Percentiles rank a stretch among this genome's conserved stretches.
These are phyloP conservation scores for Trametes pubescens DNA, from an alignment of 1,284 basidiomycete species.

Conservation along the genomic window DNA sequence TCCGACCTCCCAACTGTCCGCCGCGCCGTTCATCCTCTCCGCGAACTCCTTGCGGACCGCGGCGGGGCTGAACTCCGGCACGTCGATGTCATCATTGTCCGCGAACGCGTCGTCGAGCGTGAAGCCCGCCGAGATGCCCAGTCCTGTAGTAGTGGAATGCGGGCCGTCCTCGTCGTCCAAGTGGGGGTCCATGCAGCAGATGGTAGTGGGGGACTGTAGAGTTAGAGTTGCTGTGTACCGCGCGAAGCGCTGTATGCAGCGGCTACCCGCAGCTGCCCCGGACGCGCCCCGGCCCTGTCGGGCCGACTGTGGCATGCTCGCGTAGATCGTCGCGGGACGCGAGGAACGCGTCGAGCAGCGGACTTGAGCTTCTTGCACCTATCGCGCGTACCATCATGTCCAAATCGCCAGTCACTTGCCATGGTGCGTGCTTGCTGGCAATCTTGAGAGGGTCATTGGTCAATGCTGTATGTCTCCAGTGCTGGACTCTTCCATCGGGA, in stretches of 20 bases:
- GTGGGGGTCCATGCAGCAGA: constrained; percentile 25
- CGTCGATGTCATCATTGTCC: constrained; percentile 58
- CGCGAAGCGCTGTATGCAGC: constrained; percentile 16
- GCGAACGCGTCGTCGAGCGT: constrained; percentile 74
- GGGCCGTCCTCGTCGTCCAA: constrained; percentile 24
- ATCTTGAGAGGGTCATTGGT: background rate
- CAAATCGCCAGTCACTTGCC: constrained; percentile 89
- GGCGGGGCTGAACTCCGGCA: constrained; percentile 61
- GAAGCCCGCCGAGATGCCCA: constrained; percentile 10
- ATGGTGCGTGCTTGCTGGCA: constrained; percentile 58
- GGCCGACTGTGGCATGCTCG: constrained; percentile 20
- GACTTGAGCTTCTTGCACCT: background rate
- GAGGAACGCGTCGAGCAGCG: background rate
- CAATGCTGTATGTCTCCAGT: constrained; percentile 56
- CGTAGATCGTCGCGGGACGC: background rate
- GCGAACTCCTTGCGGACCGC: constrained; percentile 67
- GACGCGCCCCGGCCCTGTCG: constrained; percentile 27
- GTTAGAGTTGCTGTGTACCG: constrained; percentile 20
- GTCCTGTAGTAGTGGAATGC: constrained; percentile 3
- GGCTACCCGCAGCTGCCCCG: constrained; percentile 15
- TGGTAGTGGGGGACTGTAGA: constrained; percentile 9
- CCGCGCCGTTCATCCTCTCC: constrained; percentile 46
- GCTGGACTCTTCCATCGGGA: constrained; percentile 85
- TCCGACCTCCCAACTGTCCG: constrained; percentile 27
- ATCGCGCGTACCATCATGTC: constrained; percentile 48